Evolutionary conservation across 768 basidiomycete genomes (phyloP), one percentile per base, ranked within the genome.

Genomic region (Ramaria rubella): DNA sequence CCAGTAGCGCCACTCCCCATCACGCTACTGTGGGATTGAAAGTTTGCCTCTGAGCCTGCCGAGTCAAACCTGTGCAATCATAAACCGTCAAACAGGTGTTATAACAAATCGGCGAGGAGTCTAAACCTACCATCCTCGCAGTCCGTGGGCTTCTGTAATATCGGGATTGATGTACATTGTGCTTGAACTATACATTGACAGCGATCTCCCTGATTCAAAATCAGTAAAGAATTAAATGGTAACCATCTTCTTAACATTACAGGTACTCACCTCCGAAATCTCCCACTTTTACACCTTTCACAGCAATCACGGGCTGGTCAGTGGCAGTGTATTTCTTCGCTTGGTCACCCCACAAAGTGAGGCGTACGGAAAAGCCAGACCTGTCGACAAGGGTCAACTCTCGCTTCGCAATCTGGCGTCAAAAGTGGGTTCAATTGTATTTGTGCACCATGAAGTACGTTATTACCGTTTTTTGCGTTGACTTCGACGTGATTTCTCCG

Each of bases 331-430:
- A 97, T 38, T 79, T 78, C 67, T 97, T 92, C 0, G 95, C 95
- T 68, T 91, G 88, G 68, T 88, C 92, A 23, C 95, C 96, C 96
- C 95, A 99, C 29, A 98, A 75, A 3, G 95, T 99, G 61, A 97
- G 68, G 31, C 91, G 81, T 38, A 91, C 85, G 15, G 85, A 81
- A 64, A 74, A 90, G 33, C 79, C 79, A 6, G 91, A 86, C 59
- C 80, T 81, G 68, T 99, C 95, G 12, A 94, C 94, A 31, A 99
- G 71, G 1, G 81, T 86, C 50, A 99, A 72, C 43, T 99, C 95
- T 44, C 95, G 86, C 70, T 98, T 98, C 30, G 80, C 76, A 57
- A 94, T 79, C 90, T 95, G 62, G 4, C 52, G 5, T 42, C 58
- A 21, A 36, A 52, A 46, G 4, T 34, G 46, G n/a, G 34, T 33